Base-by-base conservation (phyloP, 306 rosid genomes). In the Morella rubra region DNA sequence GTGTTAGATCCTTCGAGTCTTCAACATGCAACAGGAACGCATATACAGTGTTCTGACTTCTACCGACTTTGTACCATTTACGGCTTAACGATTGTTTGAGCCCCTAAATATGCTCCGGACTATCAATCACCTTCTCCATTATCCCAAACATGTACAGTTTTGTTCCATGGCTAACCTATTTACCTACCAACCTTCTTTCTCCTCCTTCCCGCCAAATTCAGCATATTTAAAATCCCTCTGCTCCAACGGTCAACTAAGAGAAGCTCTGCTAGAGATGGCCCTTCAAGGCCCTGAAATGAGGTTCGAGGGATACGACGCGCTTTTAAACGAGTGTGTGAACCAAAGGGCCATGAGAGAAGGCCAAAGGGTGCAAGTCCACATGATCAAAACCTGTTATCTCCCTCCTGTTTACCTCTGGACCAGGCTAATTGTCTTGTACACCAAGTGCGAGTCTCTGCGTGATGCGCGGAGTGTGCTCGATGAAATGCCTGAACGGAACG, bases 281-380 rank as follows among this genome's bases (percentile, higher is more conserved):
- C 55, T 86, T 73, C 72, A 65, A 13, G 90, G 89, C 79, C 74
- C 52, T 37, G 82, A 66, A 78, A 87, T 85, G 79, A 83, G 76
- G 76, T 91, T 90, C 19, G 70, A 82, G 70, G 87, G 72, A 79
- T 92, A 92, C 85, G 73, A 85, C 19, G 13, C 75, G 15, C 58
- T 94, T 59, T 73, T 94, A 74, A 89, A 86, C 60, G 88, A 80
- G 82, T 94, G 96, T 41, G 86, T 86, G 58, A 79, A 8, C 71
- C 89, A 82, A 72, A 89, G 72, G 87, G 86, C 96, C 66, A 40
- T 83, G 14, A 84, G 90, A 80, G 93, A 89, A 86, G 97, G 96
- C 16, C 96, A 92, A 77, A 87, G 85, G 45, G 92, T 92, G 50
- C 98, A 95, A 86, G 73, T 91, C 84, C 97, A 92, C 81, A 88